Conservation (phyloP, 2,329 filamentous ascomycete species). For the Xylaria sp. region DNA sequence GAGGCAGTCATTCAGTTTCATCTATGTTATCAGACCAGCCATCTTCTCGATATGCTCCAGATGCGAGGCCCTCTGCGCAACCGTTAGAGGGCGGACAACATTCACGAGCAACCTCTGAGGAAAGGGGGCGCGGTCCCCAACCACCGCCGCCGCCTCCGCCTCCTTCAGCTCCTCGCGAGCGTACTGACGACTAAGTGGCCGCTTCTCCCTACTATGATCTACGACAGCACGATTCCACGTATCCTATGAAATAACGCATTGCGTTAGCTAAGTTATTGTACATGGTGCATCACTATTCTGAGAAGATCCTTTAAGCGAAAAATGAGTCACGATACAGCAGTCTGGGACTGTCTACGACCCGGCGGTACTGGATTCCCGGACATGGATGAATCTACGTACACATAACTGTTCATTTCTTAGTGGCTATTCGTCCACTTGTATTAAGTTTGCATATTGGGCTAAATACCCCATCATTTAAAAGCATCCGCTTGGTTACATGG, state of each 20-base stretch:
- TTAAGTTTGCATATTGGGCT: slow-evolving; percentile 31
- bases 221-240: slow-evolving; percentile 4
- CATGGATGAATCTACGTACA: slow-evolving; percentile 9
- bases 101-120: slow-evolving; percentile 51
- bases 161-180: slow-evolving; percentile 25
- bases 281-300: slow-evolving; percentile 11
- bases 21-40: slow-evolving; percentile 58
- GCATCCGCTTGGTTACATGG: slow-evolving; percentile 21
- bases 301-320: neutral
- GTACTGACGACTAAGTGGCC: slow-evolving; percentile 15
- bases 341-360: slow-evolving; percentile 18
- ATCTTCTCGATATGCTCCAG: slow-evolving; percentile 47
- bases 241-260: neutral
- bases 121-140: slow-evolving; percentile 49
- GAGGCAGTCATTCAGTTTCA: slow-evolving; percentile 57
- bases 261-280: neutral
- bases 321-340: slow-evolving; percentile 14
- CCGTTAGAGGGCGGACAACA: slow-evolving; percentile 48
- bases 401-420: slow-evolving; percentile 27
- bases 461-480: slow-evolving; percentile 30
- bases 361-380: slow-evolving; percentile 11
- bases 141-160: slow-evolving; percentile 31
- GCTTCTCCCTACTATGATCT: neutral
- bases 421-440: slow-evolving; percentile 31
- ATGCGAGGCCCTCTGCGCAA: slow-evolving; percentile 44